phyloP scores from a whole-genome alignment of 2,329 filamentous ascomycete genomes.

The Clarireedia homoeocarpa region DNA sequence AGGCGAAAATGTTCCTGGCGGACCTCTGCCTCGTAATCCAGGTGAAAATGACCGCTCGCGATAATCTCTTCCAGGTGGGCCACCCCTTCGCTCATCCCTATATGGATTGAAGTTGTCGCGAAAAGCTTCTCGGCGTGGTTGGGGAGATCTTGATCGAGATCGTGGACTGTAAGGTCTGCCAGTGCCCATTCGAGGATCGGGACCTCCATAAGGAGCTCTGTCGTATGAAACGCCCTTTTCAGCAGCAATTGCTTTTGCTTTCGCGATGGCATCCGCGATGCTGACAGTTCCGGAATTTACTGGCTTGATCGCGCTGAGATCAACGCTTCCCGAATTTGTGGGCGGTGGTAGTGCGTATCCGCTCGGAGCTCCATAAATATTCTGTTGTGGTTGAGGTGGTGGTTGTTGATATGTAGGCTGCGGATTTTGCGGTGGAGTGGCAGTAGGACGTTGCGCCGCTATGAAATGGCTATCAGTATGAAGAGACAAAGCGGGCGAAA shows the following conservation, averaged over 20 bases:
- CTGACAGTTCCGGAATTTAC: conserved; percentile 74
- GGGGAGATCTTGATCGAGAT: conserved; percentile 65
- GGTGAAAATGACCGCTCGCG: conserved; percentile 69
- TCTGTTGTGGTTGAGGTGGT: conserved; percentile 38
- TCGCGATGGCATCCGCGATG: conserved; percentile 76
- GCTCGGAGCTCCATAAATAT: conserved; percentile 32
- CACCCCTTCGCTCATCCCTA: conserved; percentile 71
- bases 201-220: conserved; percentile 36
- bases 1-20: conserved; percentile 50
- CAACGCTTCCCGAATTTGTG: conserved; percentile 66
- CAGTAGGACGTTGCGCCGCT: conserved; percentile 42
- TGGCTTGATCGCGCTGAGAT: conserved; percentile 73
- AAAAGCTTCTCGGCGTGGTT: conserved; percentile 62
- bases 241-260: conserved; percentile 73
- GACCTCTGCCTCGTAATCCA: conserved; percentile 44
- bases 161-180: conserved; percentile 54
- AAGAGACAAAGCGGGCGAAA: not conserved
- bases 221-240: conserved; percentile 68
- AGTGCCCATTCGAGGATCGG: conserved; percentile 39
- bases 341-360: conserved; percentile 42
- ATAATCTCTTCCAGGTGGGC: conserved; percentile 44
- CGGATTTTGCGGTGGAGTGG: conserved; percentile 38
- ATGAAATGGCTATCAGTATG: conserved; percentile 13
- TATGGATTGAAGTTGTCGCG: conserved; percentile 76
- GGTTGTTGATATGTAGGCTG: conserved; percentile 31